Base-by-base conservation (phyloP, 495 filamentous ascomycete species). In the Xylaria scruposa region DNA sequence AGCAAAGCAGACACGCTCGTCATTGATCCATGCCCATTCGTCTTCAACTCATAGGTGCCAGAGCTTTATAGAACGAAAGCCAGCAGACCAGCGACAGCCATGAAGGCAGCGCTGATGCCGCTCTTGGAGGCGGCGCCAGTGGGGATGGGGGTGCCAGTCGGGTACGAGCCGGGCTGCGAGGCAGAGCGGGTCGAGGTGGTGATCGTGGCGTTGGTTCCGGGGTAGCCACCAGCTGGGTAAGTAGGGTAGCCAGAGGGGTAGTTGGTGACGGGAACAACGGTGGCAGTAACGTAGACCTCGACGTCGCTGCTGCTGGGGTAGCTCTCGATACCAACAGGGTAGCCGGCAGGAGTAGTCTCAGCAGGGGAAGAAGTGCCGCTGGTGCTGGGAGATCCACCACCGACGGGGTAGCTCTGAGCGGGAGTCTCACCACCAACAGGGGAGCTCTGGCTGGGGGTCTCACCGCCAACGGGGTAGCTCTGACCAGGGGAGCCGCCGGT, bases 91-190 rank as follows among this genome's bases (percentile, higher is more conserved):
- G 75, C 80, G 29, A 72, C 72, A 38, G 73, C 79, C 65, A 75
- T 64, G 40, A 81, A 72, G 64, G 65, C 72, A n/a, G 77, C 54
- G 77, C 81, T 78, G 65, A 74, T 71, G 46, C 76, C 77, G 49
- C 72, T 75, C 70, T 70, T 79, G n/a, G 78, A 72, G 19, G 68
- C 67, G 0, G 78, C 78, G 38, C 62, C 44, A 17, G 72, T 64
- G 53, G 61, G n/a, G 68, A 68, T 65, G 47, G 47, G 59, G 0
- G 49, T 33, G 54, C 38, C 38, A 13, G 49, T 66, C 10, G 61
- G 47, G 61, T 54, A 64, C 13, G 68, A 64, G 60, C 46, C 69
- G 15, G 60, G 69, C 36, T 40, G 31, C 21, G 70, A 46, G 26
- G 8, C 6, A 24, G 26, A 3, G 66, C 17, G 56, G 19, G 38